Conservation (phyloP, 2,329 filamentous ascomycete species). For the Coleophoma crateriformis region DNA sequence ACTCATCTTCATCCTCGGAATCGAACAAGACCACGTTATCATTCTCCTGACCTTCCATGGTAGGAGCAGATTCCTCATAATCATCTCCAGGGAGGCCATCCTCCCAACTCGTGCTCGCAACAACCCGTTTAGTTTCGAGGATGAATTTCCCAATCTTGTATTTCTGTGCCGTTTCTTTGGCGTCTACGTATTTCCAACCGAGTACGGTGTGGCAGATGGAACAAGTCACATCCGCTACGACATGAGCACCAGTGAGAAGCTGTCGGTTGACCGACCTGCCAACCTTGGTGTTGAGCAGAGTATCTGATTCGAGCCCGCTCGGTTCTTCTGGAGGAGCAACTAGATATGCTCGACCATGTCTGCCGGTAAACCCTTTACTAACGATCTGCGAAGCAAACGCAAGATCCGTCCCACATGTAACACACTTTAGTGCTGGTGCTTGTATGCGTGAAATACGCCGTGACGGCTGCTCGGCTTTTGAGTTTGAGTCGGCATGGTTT, state of each 20-base stretch:
- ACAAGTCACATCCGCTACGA: conserved; percentile 60
- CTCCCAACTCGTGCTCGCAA: conserved; percentile 49
- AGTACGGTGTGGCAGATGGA: conserved; percentile 48
- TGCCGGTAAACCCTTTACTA: conserved; percentile 61
- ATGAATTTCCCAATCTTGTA: conserved; percentile 69
- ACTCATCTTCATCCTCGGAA: conserved; percentile 61
- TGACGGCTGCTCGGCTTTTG: conserved; percentile 7
- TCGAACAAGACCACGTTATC: conserved; percentile 49
- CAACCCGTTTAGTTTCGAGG: conserved; percentile 54
- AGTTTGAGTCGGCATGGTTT: conserved; percentile 16
- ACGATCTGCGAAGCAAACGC: conserved; percentile 57
- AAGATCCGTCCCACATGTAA: conserved; percentile 53
- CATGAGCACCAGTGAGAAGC: conserved; percentile 57
- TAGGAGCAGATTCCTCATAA: conserved; percentile 3
- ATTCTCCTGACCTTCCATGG: conserved; percentile 8
- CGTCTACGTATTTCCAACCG: conserved; percentile 66
- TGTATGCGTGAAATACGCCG: conserved; percentile 33
- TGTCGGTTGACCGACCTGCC: conserved; percentile 49
- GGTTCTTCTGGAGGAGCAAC: conserved; percentile 36
- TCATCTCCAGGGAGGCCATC: conserved; percentile 25
- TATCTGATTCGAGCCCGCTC: conserved; percentile 5
- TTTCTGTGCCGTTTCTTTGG: conserved; percentile 50
- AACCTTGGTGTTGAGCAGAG: conserved; percentile 50
- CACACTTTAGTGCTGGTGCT: conserved; percentile 54
- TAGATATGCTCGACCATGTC: conserved; percentile 58